Evolutionary conservation across 306 rosid genomes (phyloP), one percentile per base, ranked within the genome.

Genomic region (Castanea crenata): DNA sequence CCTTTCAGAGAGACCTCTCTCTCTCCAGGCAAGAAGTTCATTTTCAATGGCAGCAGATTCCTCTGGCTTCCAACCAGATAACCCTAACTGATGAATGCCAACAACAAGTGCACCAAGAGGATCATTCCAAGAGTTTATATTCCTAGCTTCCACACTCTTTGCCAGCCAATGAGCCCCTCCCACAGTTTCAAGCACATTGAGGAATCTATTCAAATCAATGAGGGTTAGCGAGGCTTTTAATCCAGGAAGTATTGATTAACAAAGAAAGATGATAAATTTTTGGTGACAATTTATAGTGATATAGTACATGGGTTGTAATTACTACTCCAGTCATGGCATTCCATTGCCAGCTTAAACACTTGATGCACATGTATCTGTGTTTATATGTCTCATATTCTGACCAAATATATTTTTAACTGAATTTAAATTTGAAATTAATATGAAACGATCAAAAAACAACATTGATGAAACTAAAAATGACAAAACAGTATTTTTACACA

Each of bases 31-130:
- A 85, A 85, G 83, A 77, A 95, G 92, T 80, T 95, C 99, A 83
- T 86, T 95, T 85, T 89, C 92, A 82, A 90, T 90, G 80, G 99
- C 97, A 80, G 75, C 85, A 74, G 98, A 93, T 87, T 95, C 99
- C 75, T 91, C 90, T 61, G 96, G 90, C 72, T 93, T 93, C 99
- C 99, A 95, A 32, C 87, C 81, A 84, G 98, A 91, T 80, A 95
- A 88, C 41, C 83, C 83, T 78, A 95, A 70, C 88, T 95, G 98
- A 86, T 89, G 88, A 81, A 90, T 85, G 75, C 98, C 98, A 41
- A 88, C 86, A 83, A 86, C 81, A 77, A 95, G 93, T 34, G 91
- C 97, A 76, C 86, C 92, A 75, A 95, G 92, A 70, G 97, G 88
- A 81, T 89, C 94, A 84, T 84, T 91, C 99, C 98, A 95, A 70